A percentile compares a stretch with the other conserved stretches of the same genome.
These are phyloP conservation scores for Phyllachora maydis DNA, from an alignment of 2,329 filamentous ascomycete species.

Conservation along the genomic window DNA sequence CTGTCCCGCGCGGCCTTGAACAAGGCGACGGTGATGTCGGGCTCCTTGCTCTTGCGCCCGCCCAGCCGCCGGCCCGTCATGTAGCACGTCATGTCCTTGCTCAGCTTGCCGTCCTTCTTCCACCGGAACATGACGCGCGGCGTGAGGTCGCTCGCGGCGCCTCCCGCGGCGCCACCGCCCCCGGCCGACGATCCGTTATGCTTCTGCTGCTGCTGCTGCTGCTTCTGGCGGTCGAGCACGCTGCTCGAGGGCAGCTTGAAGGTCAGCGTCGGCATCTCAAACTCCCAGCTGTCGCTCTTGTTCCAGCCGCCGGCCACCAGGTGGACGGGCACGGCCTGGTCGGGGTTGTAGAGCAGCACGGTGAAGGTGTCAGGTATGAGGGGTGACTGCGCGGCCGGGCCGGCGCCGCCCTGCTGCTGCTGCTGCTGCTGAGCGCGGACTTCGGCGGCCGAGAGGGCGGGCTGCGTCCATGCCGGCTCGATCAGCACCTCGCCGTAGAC, in stretches of 20 bases:
- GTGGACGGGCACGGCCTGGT: constrained; percentile 56
- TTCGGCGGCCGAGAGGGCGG: constrained; percentile 62
- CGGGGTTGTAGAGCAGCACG: constrained; percentile 87
- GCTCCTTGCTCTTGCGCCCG: constrained; percentile 67
- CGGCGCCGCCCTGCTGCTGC: constrained; percentile 15
- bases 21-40: constrained; percentile 85
- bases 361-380: constrained; percentile 58
- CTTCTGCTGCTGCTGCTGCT: constrained; percentile 14
- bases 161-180: too few species aligned
- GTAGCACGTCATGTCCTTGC: constrained; percentile 76
- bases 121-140: constrained; percentile 73
- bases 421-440: constrained; percentile 35
- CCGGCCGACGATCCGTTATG: constrained; percentile 1
- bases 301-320: constrained; percentile 62
- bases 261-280: constrained; percentile 71
- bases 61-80: constrained; percentile 59
- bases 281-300: constrained; percentile 66
- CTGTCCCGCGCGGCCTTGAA: constrained; percentile 50
- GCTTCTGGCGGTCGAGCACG: constrained; percentile 52
- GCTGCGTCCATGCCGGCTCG: constrained; percentile 69
- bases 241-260: constrained; percentile 68
- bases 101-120: constrained; percentile 72
- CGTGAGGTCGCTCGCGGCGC: constrained; percentile 21
- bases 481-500: constrained; percentile 76
- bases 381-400: constrained; percentile 40